phyloP scores from a whole-genome alignment of 2,329 filamentous ascomycete genomes.

The Calonectria crousiana region DNA sequence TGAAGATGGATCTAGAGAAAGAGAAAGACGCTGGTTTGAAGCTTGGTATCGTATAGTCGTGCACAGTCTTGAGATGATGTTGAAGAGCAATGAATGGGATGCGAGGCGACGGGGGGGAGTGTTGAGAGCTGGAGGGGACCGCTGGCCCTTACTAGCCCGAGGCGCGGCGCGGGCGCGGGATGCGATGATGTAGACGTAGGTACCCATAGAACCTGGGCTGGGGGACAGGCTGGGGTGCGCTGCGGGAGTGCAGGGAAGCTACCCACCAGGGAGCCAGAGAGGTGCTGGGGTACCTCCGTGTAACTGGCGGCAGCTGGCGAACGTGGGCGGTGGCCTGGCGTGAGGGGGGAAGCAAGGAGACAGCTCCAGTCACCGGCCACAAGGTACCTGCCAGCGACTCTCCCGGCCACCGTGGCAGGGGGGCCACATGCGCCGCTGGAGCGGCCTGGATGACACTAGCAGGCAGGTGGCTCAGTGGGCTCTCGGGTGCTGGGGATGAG shows the following conservation, averaged over 20 bases:
- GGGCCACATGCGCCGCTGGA: constrained; percentile 34
- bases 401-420: constrained; percentile 19
- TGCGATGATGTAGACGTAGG: constrained; percentile 20
- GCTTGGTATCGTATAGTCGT: constrained; percentile 44
- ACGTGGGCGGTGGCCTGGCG: background rate
- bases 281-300: constrained; percentile 8
- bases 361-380: constrained; percentile 13
- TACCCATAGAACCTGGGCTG: constrained; percentile 14
- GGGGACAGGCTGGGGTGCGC: background rate
- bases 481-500: background rate
- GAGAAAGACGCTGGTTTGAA: constrained; percentile 40
- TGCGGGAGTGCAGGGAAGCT: background rate
- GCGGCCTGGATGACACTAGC: constrained; percentile 30
- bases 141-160: constrained; percentile 12
- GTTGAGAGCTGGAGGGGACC: constrained; percentile 20
- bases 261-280: background rate
- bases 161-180: constrained; percentile 12
- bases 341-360: constrained; percentile 24
- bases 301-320: background rate
- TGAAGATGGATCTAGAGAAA: constrained; percentile 8
- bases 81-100: constrained; percentile 31
- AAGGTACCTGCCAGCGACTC: constrained; percentile 17
- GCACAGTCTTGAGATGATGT: constrained; percentile 37
- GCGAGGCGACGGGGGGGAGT: background rate
- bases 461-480: constrained; percentile 18